Percentiles rank a stretch among this genome's conserved stretches.
Evolutionary conservation across 164 flowering plant genomes (phyloP).

Genomic region (Stephania japonica): DNA sequence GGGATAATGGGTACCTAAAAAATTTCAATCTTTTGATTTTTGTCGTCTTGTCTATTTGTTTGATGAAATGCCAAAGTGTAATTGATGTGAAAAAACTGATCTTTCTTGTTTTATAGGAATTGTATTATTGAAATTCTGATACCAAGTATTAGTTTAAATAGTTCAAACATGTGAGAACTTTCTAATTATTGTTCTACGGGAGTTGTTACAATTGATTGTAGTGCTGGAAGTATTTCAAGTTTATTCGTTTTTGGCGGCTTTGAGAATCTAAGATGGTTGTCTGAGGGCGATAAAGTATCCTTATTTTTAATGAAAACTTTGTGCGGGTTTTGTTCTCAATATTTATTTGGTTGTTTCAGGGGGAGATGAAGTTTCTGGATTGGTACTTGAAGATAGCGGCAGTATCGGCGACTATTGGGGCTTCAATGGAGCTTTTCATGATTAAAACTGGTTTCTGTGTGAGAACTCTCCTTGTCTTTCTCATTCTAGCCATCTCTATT

Average conservation of each 20-base stretch:
- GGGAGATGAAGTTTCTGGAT: slow-evolving; percentile 55
- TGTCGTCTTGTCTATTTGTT: too few species aligned
- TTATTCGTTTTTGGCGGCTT: not conserved
- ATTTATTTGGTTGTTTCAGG: not conserved
- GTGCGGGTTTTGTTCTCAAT: not conserved
- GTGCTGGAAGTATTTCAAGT: not conserved
- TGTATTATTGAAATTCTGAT: not conserved
- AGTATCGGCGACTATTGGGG: slow-evolving; percentile 71
- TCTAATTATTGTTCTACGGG: not conserved
- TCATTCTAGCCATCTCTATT: not conserved
- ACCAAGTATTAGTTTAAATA: not conserved
- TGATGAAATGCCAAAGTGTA: not conserved
- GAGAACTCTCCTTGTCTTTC: slow-evolving; percentile 45
- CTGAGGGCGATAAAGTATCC: not conserved
- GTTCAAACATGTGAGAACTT: not conserved
- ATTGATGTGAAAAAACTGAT: not conserved
- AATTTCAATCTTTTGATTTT: too few species aligned
- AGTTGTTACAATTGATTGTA: not conserved
- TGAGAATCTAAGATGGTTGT: too few species aligned
- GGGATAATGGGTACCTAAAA: too few species aligned
- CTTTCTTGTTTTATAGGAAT: not conserved
- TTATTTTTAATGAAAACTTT: not conserved
- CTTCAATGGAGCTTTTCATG: slow-evolving; percentile 94
- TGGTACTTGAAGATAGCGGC: slow-evolving; percentile 87
- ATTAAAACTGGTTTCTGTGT: slow-evolving; percentile 94